Evolutionary conservation across 768 basidiomycete genomes (phyloP).

Genomic region (Strobilomyces echinocephalus): DNA sequence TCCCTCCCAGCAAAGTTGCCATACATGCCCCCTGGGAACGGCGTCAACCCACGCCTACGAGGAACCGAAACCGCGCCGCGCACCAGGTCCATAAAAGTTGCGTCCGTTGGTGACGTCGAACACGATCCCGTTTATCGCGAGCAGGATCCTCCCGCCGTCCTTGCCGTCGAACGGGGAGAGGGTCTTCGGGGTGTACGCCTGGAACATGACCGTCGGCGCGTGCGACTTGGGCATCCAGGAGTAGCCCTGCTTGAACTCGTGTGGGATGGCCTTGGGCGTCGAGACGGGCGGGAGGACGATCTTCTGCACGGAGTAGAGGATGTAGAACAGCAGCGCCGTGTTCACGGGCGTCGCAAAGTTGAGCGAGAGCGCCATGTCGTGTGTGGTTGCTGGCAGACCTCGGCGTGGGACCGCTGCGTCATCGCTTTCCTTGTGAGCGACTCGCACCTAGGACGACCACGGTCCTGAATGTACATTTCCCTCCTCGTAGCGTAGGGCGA

Average conservation of each 20-base stretch:
- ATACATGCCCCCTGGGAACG: constrained; percentile 78
- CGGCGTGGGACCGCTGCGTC: no score
- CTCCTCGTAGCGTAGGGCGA: no score
- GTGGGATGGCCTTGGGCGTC: constrained; percentile 46
- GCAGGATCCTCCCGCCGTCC: constrained; percentile 67
- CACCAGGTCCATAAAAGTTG: constrained; percentile 94
- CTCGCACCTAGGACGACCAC: no score
- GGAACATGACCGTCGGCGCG: constrained; percentile 71
- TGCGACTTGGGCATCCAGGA: constrained; percentile 89
- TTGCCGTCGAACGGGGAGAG: constrained; percentile 62
- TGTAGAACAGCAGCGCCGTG: constrained; percentile 72
- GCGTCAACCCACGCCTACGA: neutral
- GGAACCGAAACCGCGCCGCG: constrained; percentile 23
- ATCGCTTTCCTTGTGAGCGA: no score
- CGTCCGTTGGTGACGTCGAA: constrained; percentile 90
- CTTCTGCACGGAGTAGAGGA: constrained; percentile 69
- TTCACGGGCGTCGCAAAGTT: constrained; percentile 68
- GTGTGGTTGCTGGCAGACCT: no score
- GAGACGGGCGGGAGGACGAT: constrained; percentile 69
- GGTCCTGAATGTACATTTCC: no score
- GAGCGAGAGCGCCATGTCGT: constrained; percentile 40
- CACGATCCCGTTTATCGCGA: constrained; percentile 83
- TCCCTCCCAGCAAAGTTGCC: constrained; percentile 97
- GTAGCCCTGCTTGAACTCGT: constrained; percentile 79
- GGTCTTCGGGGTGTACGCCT: constrained; percentile 75